These are phyloP conservation scores for Suillus ampliporus DNA, from an alignment of 768 basidiomycete genomes.

Conservation along the genomic window DNA sequence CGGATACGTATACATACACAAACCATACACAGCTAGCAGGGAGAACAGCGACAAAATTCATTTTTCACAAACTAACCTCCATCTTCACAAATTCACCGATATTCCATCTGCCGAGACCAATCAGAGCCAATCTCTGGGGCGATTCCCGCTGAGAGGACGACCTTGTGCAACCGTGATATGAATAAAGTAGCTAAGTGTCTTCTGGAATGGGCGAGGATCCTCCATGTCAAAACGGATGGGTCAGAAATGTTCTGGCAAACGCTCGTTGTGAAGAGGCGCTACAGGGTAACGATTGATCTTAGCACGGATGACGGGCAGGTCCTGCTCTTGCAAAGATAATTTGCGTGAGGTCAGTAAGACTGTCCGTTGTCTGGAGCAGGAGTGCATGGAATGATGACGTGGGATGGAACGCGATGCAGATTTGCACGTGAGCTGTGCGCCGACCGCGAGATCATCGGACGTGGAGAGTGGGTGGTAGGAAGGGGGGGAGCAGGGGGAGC, in stretches of 20 bases:
- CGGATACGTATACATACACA: neutral
- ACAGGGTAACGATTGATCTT: constrained; percentile 9
- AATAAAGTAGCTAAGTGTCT: constrained; percentile 10
- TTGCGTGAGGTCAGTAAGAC: neutral
- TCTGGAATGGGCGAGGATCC: constrained; percentile 3
- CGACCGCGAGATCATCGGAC: constrained; percentile 6
- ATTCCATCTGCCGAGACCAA: neutral
- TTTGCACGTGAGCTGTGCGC: constrained; percentile 4
- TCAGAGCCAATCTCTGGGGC: constrained; percentile 14
- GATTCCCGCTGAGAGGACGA: constrained; percentile 19
- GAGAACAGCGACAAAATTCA: too few species aligned
- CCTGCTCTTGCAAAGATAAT: constrained; percentile 1
- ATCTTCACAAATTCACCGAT: neutral
- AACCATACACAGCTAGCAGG: too few species aligned
- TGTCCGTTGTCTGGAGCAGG: constrained; percentile 7
- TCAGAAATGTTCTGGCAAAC: constrained; percentile 5
- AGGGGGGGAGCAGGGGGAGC: neutral
- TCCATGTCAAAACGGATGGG: constrained; percentile 18
- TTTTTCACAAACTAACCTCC: neutral
- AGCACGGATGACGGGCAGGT: neutral
- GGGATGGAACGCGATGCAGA: constrained; percentile 4
- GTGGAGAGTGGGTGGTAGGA: neutral
- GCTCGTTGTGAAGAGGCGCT: constrained; percentile 5
- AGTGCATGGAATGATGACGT: neutral
- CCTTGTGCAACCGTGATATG: constrained; percentile 13